Evolutionary conservation across 23 red algal genomes (phyloP), one percentile per base, ranked within the genome.

Genomic region (Chondrus crispus): DNA sequence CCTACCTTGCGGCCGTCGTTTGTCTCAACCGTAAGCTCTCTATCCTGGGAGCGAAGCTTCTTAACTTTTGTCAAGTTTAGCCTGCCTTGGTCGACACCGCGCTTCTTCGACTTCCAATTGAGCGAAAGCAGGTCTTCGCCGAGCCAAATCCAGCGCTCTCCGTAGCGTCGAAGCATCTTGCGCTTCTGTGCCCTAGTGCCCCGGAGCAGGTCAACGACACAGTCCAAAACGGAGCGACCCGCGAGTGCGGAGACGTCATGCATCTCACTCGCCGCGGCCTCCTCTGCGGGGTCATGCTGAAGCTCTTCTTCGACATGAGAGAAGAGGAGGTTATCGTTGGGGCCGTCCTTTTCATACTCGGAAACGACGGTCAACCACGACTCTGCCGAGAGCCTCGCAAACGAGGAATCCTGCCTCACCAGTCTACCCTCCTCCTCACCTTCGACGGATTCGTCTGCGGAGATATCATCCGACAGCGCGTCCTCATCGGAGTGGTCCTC

Each of bases 111-210:
- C 85, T 96, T 96, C 88, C 88, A 96, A 36, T 88, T 91, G 28
- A 96, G 79, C 19, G 94, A 92, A 68, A 93, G 51, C 43, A 96
- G 80, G 38, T 96, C 94, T n/a, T 96, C 94, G 48, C 94, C 94
- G 32, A 96, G 74, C 94, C 94, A 96, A 81, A 96, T 92, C 94
- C 94, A 96, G 19, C 89, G 40, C 88, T 96, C 94, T n/a, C 88
- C 89, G 66, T 88, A 90, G 35, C 94, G 75, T 5, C 84, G 50
- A 41, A 96, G 54, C 94, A 88, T 86, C 82, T 96, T 96, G 40
- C 81, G 32, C 89, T 96, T 96, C 46, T 91, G 94, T 2, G 88
- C 94, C 70, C 94, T 87, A 37, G 94, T 96, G 39, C 94, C 94
- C n/a, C 88, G 64, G 30, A 96, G 40, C 33, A 96, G 55, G 36